These are phyloP conservation scores for Aureobasidium uvarum DNA, from an alignment of 2,329 filamentous ascomycete genomes.

Conservation along the genomic window DNA sequence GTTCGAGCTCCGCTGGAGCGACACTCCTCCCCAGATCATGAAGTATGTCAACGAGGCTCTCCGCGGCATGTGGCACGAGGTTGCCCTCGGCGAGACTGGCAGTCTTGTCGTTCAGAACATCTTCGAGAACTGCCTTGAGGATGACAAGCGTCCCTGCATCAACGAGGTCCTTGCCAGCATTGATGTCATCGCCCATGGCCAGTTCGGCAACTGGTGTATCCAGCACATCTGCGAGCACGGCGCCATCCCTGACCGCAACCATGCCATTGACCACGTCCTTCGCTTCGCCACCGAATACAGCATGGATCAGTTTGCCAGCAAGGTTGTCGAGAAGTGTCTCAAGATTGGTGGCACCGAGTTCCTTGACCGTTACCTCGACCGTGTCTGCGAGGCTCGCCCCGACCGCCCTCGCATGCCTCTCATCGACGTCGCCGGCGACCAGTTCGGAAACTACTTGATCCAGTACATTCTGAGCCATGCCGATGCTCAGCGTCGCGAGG, in stretches of 20 bases:
- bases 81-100: constrained; percentile 93
- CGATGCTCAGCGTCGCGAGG: constrained; percentile 80
- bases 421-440: constrained; percentile 94
- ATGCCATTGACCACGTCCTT: constrained; percentile 93
- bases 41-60: constrained; percentile 95
- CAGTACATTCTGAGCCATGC: constrained; percentile 95
- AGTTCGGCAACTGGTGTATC: constrained; percentile 99
- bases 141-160: constrained; percentile 98
- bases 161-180: constrained; percentile 95
- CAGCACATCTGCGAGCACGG: constrained; percentile 99
- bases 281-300: constrained; percentile 93
- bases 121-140: constrained; percentile 97
- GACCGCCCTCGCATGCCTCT: constrained; percentile 94
- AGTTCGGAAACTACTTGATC: constrained; percentile 97
- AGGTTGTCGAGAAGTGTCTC: constrained; percentile 97
- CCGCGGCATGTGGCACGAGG: constrained; percentile 97
- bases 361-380: constrained; percentile 84
- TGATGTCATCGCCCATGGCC: constrained; percentile 92
- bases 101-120: constrained; percentile 99
- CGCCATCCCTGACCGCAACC: constrained; percentile 81
- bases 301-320: constrained; percentile 98
- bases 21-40: constrained; percentile 97
- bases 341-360: constrained; percentile 94
- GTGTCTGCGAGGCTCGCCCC: constrained; percentile 85
- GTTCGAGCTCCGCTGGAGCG: constrained; percentile 94